Evolutionary conservation across 148 eudicot genomes (phyloP), one percentile per base, ranked within the genome.

Genomic region (Persicaria maculosa): DNA sequence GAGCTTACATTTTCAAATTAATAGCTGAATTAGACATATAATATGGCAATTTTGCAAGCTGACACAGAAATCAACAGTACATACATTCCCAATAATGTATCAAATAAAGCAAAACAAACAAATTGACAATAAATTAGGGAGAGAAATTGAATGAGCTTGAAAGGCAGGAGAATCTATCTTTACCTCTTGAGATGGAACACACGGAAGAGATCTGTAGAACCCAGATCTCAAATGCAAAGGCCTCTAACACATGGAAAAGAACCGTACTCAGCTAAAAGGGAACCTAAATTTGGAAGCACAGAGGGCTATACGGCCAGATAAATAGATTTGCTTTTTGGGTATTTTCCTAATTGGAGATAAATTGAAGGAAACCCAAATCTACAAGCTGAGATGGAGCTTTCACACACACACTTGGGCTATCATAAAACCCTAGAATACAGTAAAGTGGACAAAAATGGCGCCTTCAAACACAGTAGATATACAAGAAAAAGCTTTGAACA

Each of bases 331-430:
- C 19, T 20, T 48, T 64, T 74, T 74, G 78, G 81, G 78, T 81
- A 45, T 72, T 58, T 57, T 20, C 50, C 46, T 31, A 20, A 44
- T 65, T 15, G 67, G 5, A 54, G 46, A 20, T 62, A 74, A 79
- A 73, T 54, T 58, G 71, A 69, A 50, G 62, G 71, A 69, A 50
- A 10, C 11, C 59, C 8, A 31, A 85, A 81, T 83, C 86, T 81
- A 31, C 40, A 81, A 86, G 84, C 80, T 83, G 80, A 77, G 73
- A 75, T 73, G 83, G 81, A 77, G 81, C 84, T 79, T 77, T 81
- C 83, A 71, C 75, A 22, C 83, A 81, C 87, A 77, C 80, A 61
- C 84, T 77, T 15, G 50, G 72, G 73, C 59, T 58, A 22, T n/a
- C 19, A n/a, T 44, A 77, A 72, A 80, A 75, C 74, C 79, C 81